Percentiles rank a stretch among this genome's conserved stretches.
Evolutionary conservation across 2,329 filamentous ascomycete genomes (phyloP).

Genomic region (Aspergillus versicolor): DNA sequence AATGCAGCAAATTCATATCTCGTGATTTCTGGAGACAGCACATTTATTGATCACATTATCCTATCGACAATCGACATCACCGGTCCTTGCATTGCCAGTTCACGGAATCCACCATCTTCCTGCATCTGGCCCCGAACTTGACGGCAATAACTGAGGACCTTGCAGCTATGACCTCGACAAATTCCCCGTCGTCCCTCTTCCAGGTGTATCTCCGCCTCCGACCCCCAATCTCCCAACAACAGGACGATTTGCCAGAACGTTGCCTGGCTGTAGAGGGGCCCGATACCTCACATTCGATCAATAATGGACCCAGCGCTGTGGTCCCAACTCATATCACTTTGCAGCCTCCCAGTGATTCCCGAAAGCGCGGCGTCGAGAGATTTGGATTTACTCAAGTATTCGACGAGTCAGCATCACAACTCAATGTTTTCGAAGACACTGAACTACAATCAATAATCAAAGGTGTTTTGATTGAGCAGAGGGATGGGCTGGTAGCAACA

Average conservation of each 20-base stretch:
- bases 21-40: conserved; percentile 9
- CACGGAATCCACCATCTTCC: conserved; percentile 2
- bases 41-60: conserved; percentile 7
- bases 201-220: conserved; percentile 87
- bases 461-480: conserved; percentile 78
- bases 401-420: conserved; percentile 77
- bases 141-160: conserved; percentile 2
- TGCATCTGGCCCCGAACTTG: not conserved
- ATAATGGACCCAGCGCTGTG: conserved; percentile 27
- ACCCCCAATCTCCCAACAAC: conserved; percentile 54
- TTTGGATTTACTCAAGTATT: conserved; percentile 95
- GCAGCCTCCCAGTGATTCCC: conserved; percentile 76
- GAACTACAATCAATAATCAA: conserved; percentile 74
- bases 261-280: conserved; percentile 72
- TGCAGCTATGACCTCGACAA: conserved; percentile 42
- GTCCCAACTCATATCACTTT: conserved; percentile 69
- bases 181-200: conserved; percentile 66
- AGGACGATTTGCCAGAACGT: conserved; percentile 52
- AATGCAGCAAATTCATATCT: conserved; percentile 12
- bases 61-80: not conserved
- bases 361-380: conserved; percentile 84
- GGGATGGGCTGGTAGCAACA: conserved; percentile 87
- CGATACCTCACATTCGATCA: conserved; percentile 37
- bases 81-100: conserved; percentile 8
- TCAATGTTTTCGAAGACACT: conserved; percentile 81